Evolutionary conservation across 441 rosid species (phyloP).

Genomic region (Pelargonium australe): DNA sequence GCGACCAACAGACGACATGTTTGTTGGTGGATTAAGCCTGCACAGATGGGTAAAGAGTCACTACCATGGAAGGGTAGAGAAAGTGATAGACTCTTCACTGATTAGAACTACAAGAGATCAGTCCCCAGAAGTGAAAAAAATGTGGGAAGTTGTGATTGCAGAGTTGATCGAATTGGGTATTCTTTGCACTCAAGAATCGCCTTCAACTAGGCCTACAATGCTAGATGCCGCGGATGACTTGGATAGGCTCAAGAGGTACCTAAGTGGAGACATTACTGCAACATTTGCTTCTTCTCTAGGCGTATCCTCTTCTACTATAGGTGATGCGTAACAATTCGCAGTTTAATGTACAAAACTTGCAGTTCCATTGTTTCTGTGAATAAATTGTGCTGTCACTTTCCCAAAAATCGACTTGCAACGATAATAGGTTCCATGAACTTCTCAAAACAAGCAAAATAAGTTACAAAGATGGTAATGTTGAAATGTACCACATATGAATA

Average conservation of each 20-base stretch:
- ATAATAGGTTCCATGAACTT: too few relatives aligned
- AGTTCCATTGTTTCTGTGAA: too few relatives aligned
- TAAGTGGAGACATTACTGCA: conserved; percentile 36
- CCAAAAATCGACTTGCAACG: too few relatives aligned
- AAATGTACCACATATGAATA: too few relatives aligned
- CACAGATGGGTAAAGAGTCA: conserved; percentile 37
- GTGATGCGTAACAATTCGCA: conserved; percentile 21
- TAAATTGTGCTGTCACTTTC: too few relatives aligned
- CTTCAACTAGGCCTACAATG: conserved; percentile 52
- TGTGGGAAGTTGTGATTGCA: conserved; percentile 45
- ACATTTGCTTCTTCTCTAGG: conserved; percentile 50
- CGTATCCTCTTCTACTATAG: conserved; percentile 42
- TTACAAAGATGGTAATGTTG: too few relatives aligned
- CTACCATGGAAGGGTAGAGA: conserved; percentile 36
- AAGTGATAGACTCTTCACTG: conserved; percentile 39
- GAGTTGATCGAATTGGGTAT: conserved; percentile 50
- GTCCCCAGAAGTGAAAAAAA: conserved; percentile 36
- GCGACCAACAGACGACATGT: conserved; percentile 37
- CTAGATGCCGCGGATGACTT: conserved; percentile 52
- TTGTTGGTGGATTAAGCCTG: conserved; percentile 28
- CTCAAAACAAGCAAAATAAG: too few relatives aligned
- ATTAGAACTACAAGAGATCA: conserved; percentile 32
- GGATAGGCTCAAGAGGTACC: conserved; percentile 47
- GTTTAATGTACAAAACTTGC: too few relatives aligned
- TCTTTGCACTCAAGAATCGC: conserved; percentile 51